Conservation (phyloP, 441 rosid genomes). For the Pelargonium fulgidum region DNA sequence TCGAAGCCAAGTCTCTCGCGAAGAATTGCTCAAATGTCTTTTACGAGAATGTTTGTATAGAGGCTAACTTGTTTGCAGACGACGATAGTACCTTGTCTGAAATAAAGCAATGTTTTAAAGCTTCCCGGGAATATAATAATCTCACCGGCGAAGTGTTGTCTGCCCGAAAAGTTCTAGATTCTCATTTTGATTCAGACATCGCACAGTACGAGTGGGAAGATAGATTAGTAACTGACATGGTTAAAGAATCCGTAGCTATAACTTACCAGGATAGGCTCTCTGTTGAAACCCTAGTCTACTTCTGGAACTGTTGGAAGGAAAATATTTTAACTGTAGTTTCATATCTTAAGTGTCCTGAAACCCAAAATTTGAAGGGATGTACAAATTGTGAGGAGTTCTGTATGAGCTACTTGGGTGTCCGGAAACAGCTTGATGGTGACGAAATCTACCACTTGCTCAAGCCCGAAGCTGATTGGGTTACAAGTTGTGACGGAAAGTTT, state of each 20-base stretch:
- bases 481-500: conserved; percentile 19
- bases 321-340: conserved; percentile 25
- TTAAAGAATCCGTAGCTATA: conserved; percentile 19
- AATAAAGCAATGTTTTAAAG: conserved; percentile 24
- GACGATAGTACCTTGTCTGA: conserved; percentile 18
- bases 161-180: conserved; percentile 39
- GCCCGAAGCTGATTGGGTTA: conserved; percentile 31
- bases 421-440: conserved; percentile 23
- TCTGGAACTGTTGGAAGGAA: conserved; percentile 41
- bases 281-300: conserved; percentile 28
- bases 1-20: conserved; percentile 32
- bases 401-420: conserved; percentile 39
- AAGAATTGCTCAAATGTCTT: conserved; percentile 22
- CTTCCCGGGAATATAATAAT: conserved; percentile 27
- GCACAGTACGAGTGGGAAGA: conserved; percentile 31
- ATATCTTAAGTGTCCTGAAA: conserved; percentile 21
- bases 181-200: conserved; percentile 24
- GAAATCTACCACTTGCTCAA: conserved; percentile 26
- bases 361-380: conserved; percentile 12
- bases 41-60: conserved; percentile 22
- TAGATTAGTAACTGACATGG: conserved; percentile 22
- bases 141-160: conserved; percentile 34
- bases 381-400: conserved; percentile 36
- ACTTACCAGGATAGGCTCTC: conserved; percentile 21
- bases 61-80: conserved; percentile 31